A percentile compares a stretch with the other conserved stretches of the same genome.
Conservation (phyloP, 2,329 filamentous ascomycete genomes). For the Fusarium irregulare region DNA sequence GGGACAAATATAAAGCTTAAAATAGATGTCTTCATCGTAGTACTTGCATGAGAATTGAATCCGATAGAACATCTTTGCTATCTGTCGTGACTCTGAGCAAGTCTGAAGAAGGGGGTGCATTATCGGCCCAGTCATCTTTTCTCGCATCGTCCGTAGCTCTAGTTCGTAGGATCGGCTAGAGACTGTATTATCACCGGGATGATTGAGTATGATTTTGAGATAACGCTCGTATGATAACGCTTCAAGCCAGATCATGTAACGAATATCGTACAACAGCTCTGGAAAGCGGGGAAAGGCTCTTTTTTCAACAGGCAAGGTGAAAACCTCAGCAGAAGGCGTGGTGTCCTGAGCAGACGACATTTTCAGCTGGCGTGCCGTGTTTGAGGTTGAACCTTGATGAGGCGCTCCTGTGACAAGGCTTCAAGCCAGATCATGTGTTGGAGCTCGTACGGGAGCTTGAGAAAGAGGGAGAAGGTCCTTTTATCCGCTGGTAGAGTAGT, state of each 20-base stretch:
- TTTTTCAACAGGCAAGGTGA: background rate
- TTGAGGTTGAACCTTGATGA: too few relatives aligned
- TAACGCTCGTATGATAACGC: background rate
- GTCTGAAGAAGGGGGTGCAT: background rate
- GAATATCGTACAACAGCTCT: background rate
- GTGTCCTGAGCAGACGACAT: too few relatives aligned
- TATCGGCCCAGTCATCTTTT: accelerated
- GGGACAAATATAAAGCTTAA: background rate
- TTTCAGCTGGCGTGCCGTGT: accelerated
- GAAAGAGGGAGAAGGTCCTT: background rate
- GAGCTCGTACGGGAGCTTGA: background rate
- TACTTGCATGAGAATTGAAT: background rate
- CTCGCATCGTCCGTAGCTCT: accelerated
- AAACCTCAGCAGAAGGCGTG: accelerated
- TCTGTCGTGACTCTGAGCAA: background rate
- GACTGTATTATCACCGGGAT: accelerated
- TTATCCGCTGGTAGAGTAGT: too few relatives aligned
- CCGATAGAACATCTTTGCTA: background rate
- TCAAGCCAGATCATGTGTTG: background rate
- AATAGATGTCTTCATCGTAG: accelerated
- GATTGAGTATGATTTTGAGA: accelerated
- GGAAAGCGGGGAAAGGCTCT: background rate
- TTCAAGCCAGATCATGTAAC: background rate
- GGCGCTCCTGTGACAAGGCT: background rate
- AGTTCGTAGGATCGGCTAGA: too few relatives aligned